These are phyloP conservation scores for Calonectria naviculata DNA, from an alignment of 2,329 filamentous ascomycete species.

Conservation along the genomic window DNA sequence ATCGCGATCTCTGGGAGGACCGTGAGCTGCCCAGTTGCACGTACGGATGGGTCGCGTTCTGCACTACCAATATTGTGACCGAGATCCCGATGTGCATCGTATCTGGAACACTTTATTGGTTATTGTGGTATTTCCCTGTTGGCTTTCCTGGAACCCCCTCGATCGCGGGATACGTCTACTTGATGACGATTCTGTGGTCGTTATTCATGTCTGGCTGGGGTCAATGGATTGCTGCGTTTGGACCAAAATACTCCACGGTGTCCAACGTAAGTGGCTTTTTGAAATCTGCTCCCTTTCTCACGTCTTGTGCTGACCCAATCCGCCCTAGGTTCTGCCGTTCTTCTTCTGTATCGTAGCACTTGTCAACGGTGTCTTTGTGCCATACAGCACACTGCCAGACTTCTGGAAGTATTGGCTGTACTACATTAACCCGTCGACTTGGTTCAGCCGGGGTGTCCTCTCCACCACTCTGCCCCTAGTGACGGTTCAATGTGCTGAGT, in stretches of 20 bases:
- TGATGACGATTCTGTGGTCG: conserved; percentile 83
- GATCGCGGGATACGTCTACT: conserved; percentile 77
- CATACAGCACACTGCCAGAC: conserved; percentile 70
- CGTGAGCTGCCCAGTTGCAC: conserved; percentile 79
- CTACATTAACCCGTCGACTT: conserved; percentile 15
- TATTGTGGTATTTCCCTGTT: conserved; percentile 80
- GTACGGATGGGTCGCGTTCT: conserved; percentile 82
- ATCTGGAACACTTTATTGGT: conserved; percentile 73
- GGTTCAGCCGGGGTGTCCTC: conserved; percentile 6
- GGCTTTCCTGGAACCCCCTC: conserved; percentile 74
- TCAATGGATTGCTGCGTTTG: conserved; percentile 86
- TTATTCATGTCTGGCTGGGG: conserved; percentile 80
- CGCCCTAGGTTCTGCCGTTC: conserved; percentile 71
- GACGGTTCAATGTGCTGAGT: conserved; percentile 52
- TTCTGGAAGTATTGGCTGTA: conserved; percentile 62
- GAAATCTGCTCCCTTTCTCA: not conserved
- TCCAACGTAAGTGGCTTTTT: conserved; percentile 61
- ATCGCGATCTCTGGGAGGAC: conserved; percentile 77
- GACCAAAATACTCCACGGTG: conserved; percentile 81
- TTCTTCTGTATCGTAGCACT: conserved; percentile 82
- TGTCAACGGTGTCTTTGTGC: conserved; percentile 81
- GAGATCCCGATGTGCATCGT: conserved; percentile 79
- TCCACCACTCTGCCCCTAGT: conserved; percentile 1
- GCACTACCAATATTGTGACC: conserved; percentile 75
- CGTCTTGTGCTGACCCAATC: not conserved